Conservation (phyloP, 176 grass and related monocot species). For the Rhynchospora pubera region DNA sequence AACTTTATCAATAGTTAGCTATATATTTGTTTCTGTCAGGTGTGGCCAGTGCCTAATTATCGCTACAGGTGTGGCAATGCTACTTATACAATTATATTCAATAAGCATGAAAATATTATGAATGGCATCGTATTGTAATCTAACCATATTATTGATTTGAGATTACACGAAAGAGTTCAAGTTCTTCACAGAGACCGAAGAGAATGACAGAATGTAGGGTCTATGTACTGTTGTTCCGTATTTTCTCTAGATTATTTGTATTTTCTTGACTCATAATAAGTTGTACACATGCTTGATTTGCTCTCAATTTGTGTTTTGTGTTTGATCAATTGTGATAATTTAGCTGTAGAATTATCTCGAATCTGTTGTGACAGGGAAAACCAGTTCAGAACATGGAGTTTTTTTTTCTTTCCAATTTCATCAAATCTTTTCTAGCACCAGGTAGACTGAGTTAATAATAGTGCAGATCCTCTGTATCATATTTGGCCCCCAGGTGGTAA, state of each 20-base stretch:
- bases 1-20: neutral
- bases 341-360: too few relatives aligned
- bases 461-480: too few relatives aligned
- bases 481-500: too few relatives aligned
- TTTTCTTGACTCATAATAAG: neutral
- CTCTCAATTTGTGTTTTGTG: too few relatives aligned
- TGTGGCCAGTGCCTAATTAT: conserved; percentile 99
- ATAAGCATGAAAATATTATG: conserved; percentile 27
- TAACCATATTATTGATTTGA: neutral
- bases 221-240: conserved; percentile 82
- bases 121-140: conserved; percentile 51
- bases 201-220: conserved; percentile 98
- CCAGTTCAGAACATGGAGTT: too few relatives aligned
- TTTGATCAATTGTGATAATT: too few relatives aligned
- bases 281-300: neutral
- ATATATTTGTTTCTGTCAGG: conserved; percentile 35
- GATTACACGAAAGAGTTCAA: conserved; percentile 81
- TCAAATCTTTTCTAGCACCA: too few relatives aligned
- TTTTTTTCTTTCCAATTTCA: too few relatives aligned
- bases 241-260: conserved; percentile 73
- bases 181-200: conserved; percentile 97
- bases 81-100: conserved; percentile 96
- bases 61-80: conserved; percentile 99
- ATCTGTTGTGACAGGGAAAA: too few relatives aligned
- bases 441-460: too few relatives aligned